Conservation (phyloP, 805 yeast genomes). For the Cyberlindnera americana region DNA sequence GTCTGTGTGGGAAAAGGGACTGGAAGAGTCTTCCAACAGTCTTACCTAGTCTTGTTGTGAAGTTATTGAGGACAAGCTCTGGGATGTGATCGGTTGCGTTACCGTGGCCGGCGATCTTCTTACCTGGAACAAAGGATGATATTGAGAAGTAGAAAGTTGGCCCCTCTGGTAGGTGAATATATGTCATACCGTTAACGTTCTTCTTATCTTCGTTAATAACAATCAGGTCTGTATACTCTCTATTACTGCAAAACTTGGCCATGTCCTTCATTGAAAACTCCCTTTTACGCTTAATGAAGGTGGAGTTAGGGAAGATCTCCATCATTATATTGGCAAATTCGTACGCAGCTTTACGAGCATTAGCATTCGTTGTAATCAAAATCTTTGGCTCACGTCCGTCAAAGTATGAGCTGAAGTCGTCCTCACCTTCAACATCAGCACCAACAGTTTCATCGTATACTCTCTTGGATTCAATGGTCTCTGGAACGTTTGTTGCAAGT, state of each 20-base stretch:
- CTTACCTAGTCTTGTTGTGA: constrained; percentile 87
- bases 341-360: constrained; percentile 83
- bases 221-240: constrained; percentile 84
- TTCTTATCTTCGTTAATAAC: constrained; percentile 95
- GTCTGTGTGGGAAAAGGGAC: constrained; percentile 85
- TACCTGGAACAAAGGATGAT: constrained; percentile 70
- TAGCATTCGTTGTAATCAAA: constrained; percentile 81
- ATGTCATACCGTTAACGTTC: constrained; percentile 84
- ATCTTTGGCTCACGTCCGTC: constrained; percentile 63
- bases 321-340: constrained; percentile 84
- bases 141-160: constrained; percentile 92
- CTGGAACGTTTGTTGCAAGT: constrained; percentile 36
- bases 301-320: constrained; percentile 80
- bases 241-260: constrained; percentile 73
- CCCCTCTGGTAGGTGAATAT: constrained; percentile 91
- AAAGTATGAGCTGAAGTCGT: constrained; percentile 27
- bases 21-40: constrained; percentile 92
- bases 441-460: constrained; percentile 29
- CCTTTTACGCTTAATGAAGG: constrained; percentile 82
- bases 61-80: constrained; percentile 87
- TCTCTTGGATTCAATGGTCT: constrained; percentile 27
- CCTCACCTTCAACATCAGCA: constrained; percentile 29
- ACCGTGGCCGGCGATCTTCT: constrained; percentile 83
- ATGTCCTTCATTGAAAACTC: constrained; percentile 85
- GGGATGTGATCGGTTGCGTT: constrained; percentile 88